Evolutionary conservation across 2,329 filamentous ascomycete species (phyloP).

Genomic region (Colletotrichum plurivorum): DNA sequence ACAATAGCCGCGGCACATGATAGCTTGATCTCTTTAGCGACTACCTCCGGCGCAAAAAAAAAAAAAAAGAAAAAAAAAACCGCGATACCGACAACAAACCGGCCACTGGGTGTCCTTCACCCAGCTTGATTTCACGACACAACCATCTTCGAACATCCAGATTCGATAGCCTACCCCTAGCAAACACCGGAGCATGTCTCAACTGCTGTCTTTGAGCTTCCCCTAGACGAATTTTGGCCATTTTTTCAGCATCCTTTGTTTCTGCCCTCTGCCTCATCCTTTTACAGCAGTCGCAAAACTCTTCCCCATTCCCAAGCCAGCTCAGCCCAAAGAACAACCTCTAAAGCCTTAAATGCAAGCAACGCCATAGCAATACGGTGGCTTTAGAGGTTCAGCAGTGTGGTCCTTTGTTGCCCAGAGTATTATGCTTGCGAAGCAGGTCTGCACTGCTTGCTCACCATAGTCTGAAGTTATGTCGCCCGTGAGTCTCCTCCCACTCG

Average conservation of each 20-base stretch:
- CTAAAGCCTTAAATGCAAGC: conserved; percentile 37
- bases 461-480: conserved; percentile 39
- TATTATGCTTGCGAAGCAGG: conserved; percentile 14
- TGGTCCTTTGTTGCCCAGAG: conserved; percentile 17
- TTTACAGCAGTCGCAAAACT: conserved; percentile 11
- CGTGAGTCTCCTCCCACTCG: conserved; percentile 15
- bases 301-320: background rate
- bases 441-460: conserved; percentile 34
- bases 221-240: background rate
- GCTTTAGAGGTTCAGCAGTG: conserved; percentile 39
- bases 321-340: background rate
- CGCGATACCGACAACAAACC: conserved; percentile 33
- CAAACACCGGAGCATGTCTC: conserved; percentile 28
- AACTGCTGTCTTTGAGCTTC: conserved; percentile 1
- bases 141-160: conserved; percentile 20
- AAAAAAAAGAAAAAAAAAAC: no score
- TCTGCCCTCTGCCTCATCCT: conserved; percentile 7
- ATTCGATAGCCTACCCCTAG: background rate
- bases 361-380: conserved; percentile 29
- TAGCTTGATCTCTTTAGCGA: conserved; percentile 22
- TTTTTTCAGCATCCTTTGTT: conserved; percentile 30
- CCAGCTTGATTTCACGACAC: conserved; percentile 9
- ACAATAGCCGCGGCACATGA: conserved; percentile 30
- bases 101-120: background rate
- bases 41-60: conserved; percentile 16